Conservation (phyloP, 208 protist genomes). For the Novymonas esmeraldas region DNA sequence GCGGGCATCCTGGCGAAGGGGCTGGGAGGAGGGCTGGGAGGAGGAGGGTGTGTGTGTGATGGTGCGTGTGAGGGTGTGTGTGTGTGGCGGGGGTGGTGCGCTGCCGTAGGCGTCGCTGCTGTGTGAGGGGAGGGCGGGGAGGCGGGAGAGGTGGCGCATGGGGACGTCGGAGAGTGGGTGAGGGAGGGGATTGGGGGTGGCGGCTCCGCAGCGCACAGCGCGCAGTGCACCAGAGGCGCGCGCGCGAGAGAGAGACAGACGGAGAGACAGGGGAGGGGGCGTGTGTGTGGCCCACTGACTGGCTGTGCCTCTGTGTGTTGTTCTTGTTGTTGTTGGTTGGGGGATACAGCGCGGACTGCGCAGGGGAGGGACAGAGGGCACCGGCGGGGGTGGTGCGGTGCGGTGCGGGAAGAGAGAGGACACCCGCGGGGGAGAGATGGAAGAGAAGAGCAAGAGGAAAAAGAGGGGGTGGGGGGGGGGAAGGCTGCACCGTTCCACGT, state of each 20-base stretch:
- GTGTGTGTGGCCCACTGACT: not conserved
- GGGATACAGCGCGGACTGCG: not conserved
- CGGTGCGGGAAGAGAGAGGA: not conserved
- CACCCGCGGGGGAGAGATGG: too few species aligned
- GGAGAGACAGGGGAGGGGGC: not conserved
- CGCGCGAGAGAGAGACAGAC: not conserved
- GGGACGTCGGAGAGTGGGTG: not conserved
- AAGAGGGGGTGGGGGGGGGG: not conserved
- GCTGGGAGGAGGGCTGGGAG: too few species aligned
- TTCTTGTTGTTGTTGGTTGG: too few species aligned
- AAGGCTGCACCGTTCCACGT: not conserved
- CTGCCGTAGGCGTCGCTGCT: too few species aligned
- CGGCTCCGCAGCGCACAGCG: too few species aligned
- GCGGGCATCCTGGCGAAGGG: conserved; percentile 33
- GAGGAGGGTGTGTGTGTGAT: conserved; percentile 1
- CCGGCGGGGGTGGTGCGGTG: not conserved
- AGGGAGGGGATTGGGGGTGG: not conserved
- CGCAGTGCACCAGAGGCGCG: not conserved
- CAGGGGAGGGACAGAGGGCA: not conserved
- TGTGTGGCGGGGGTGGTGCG: not conserved
- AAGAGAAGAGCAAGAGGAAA: not conserved
- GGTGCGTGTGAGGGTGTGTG: not conserved
- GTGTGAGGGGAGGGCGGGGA: not conserved
- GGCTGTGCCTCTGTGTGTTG: too few species aligned
- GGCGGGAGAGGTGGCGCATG: not conserved